Evolutionary conservation across 2,329 filamentous ascomycete species (phyloP).

Genomic region (Penicillium sp.): DNA sequence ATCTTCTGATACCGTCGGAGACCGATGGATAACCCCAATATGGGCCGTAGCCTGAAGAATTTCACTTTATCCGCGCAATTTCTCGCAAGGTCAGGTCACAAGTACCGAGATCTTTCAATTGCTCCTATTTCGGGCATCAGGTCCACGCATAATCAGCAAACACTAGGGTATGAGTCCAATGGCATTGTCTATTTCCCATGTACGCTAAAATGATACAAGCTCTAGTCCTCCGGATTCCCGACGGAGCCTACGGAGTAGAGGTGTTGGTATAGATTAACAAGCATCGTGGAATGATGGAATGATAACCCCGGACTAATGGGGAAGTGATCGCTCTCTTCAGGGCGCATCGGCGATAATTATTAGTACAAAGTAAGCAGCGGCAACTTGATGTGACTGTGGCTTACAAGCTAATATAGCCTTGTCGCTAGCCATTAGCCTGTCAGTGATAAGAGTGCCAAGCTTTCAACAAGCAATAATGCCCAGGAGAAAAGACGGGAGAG

Average conservation of each 20-base stretch:
- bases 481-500: not conserved
- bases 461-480: conserved; percentile 6
- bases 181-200: not conserved
- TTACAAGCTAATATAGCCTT: not conserved
- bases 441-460: conserved; percentile 5
- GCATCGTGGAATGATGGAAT: not conserved
- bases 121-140: not conserved
- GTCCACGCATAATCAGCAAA: not conserved
- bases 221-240: not conserved
- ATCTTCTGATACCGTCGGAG: conserved; percentile 3
- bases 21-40: not conserved
- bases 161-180: not conserved
- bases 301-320: not conserved
- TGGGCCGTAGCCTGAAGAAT: not conserved
- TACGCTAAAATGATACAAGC: not conserved
- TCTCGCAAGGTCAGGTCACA: not conserved
- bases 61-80: not conserved
- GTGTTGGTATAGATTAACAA: not conserved
- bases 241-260: conserved; percentile 1
- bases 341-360: not conserved
- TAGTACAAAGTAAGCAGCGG: not conserved
- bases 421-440: not conserved
- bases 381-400: not conserved
- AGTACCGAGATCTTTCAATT: not conserved
- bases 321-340: not conserved